Evolutionary conservation across 352 stramenopile genomes (phyloP).

Genomic region (Pythium sp.): DNA sequence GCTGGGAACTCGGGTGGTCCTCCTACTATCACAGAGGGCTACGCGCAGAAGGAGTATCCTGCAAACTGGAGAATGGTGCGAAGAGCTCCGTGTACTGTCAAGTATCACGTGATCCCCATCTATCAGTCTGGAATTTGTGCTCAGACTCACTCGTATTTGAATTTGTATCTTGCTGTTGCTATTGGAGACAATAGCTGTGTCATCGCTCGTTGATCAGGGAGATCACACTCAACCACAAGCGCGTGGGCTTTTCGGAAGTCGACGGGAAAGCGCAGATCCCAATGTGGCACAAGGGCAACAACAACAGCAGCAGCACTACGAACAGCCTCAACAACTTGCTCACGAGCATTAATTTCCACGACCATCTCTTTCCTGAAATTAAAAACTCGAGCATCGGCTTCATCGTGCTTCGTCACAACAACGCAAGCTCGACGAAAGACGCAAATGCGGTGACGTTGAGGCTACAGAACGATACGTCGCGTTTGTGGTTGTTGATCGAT

Average conservation of each 20-base stretch:
- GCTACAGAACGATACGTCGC: not conserved
- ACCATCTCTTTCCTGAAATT: not conserved
- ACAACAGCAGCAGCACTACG: not conserved
- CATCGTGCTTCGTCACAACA: not conserved
- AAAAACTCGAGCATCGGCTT: not conserved
- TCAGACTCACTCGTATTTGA: not conserved
- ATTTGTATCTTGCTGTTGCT: not conserved
- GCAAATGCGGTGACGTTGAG: not conserved
- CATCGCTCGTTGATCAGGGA: constrained; percentile 10
- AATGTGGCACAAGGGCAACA: not conserved
- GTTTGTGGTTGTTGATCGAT: constrained; percentile 8
- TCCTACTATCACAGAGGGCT: not conserved
- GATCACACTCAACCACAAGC: constrained; percentile 11
- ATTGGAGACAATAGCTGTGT: not conserved
- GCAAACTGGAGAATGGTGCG: not conserved
- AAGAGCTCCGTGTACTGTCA: not conserved
- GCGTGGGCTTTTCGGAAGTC: not conserved
- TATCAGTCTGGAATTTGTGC: not conserved
- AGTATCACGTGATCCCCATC: not conserved
- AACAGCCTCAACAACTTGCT: constrained; percentile 4
- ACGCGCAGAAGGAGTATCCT: not conserved
- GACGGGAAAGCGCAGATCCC: not conserved
- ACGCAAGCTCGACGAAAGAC: not conserved
- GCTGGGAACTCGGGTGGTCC: not conserved
- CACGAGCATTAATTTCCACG: not conserved